phyloP scores from a whole-genome alignment of 176 grass and related monocot genomes.

The Carex myosuroides region DNA sequence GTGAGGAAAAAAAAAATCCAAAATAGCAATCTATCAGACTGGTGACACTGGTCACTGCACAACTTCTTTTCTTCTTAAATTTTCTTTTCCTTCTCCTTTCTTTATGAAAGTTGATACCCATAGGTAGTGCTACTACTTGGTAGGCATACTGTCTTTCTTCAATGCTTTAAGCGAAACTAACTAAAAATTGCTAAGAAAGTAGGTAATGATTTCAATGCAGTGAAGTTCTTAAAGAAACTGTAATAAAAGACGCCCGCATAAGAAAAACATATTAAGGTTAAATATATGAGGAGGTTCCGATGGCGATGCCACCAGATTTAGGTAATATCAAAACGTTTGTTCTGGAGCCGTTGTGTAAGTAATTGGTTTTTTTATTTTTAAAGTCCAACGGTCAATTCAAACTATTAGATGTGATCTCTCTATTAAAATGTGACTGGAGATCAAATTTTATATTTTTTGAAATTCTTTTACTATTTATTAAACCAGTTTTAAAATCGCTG shows the following conservation, averaged over 20 bases:
- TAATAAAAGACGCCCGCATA: background rate
- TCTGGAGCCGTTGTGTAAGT: too few species aligned
- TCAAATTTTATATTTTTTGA: too few species aligned
- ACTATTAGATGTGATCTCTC: too few species aligned
- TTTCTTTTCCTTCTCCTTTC: background rate
- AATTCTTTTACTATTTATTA: too few species aligned
- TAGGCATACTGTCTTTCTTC: slow-evolving; percentile 12
- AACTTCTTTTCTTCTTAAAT: background rate
- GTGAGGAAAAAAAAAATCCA: background rate
- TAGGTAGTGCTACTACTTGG: too few species aligned
- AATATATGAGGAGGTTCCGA: too few species aligned
- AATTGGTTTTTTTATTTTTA: too few species aligned
- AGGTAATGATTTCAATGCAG: slow-evolving; percentile 17
- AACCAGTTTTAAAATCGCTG: too few species aligned
- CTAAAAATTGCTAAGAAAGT: slow-evolving; percentile 11
- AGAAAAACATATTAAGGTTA: background rate
- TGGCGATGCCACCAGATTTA: too few species aligned
- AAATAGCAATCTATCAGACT: slow-evolving; percentile 18
- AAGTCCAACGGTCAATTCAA: too few species aligned
- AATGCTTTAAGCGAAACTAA: background rate
- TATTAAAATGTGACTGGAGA: too few species aligned
- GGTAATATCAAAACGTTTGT: too few species aligned
- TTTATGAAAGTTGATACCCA: background rate
- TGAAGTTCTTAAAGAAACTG: background rate
- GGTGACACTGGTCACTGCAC: slow-evolving; percentile 4